Base-by-base conservation (phyloP, 75 land plant genomes). In the Pinus tabuliformis region DNA sequence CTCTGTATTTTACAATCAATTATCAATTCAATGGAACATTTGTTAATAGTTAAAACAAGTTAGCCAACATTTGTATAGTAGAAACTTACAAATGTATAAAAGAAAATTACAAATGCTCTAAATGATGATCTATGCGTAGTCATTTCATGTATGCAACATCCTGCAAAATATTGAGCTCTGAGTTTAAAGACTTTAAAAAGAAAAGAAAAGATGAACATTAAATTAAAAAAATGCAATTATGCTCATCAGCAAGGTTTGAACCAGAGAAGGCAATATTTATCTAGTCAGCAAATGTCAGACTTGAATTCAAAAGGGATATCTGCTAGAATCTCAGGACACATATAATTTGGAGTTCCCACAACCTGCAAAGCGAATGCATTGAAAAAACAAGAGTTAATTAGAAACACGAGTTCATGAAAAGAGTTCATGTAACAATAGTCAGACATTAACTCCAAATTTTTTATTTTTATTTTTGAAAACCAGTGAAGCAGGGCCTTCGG, bases 141-240 rank as follows among this genome's bases (percentile, higher is more conserved):
- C 93, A 96, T 96, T 81, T 96, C 99, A 81, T 96, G 94, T 78
- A 96, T 85, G 75, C 98, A 96, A 74, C 99, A 94, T 24, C 99
- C 99, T 96, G 87, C 64, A 75, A 45, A 39, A 13, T 18, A 42
- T 68, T 68, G n/a, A 42, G 39, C 33, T 18, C 14, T 8, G n/a
- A 36, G 39, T 20, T 1, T n/a, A 68, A 68, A 52, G 49, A n/a
- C 71, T 22, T n/a, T 30, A 6, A 0, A 42, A 85, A 80, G 56
- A 79, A 83, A 71, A 8, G 6, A 15, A 17, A 24, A 21, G 15
- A 30, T 73, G n/a, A 3, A 17, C 22, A 52, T 21, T 42, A 73
- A 24, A 73, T 73, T 24, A 24, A 18, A 22, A 9, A 3, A 12
- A 54, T 49, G 52, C 73, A 37, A 56, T 59, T 52, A 24, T 54